phyloP scores from a whole-genome alignment of 768 basidiomycete genomes.

The Boletus edulis region DNA sequence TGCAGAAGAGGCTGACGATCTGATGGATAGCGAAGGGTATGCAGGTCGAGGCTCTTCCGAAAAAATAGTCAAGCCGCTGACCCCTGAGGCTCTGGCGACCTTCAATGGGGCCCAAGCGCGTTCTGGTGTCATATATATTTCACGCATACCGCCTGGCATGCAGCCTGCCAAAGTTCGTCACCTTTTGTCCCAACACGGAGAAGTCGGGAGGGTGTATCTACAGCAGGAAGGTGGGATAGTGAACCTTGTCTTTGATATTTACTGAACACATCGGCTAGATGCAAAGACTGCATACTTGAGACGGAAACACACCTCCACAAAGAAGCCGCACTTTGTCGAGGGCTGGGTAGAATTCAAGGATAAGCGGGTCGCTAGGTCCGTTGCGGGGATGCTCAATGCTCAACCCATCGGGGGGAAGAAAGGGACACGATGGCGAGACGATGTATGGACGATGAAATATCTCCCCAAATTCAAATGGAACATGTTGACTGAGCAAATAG shows the following conservation, averaged over 20 bases:
- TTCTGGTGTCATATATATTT: slow-evolving; percentile 91
- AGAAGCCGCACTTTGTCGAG: slow-evolving; percentile 87
- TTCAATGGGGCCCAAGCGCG: slow-evolving; percentile 72
- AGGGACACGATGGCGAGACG: slow-evolving; percentile 87
- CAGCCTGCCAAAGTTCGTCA: slow-evolving; percentile 94
- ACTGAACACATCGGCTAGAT: slow-evolving; percentile 43
- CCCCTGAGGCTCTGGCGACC: slow-evolving; percentile 68
- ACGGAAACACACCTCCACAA: slow-evolving; percentile 76
- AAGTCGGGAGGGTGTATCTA: slow-evolving; percentile 88
- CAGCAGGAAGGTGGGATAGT: slow-evolving; percentile 77
- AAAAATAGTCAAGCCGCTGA: slow-evolving; percentile 70
- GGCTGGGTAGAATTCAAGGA: slow-evolving; percentile 99
- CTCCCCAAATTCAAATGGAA: slow-evolving; percentile 97
- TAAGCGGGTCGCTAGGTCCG: slow-evolving; percentile 84
- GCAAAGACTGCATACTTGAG: slow-evolving; percentile 84
- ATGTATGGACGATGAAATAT: slow-evolving; percentile 99
- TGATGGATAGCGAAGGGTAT: slow-evolving; percentile 59
- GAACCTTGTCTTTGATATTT: not conserved
- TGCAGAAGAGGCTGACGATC: slow-evolving; percentile 20
- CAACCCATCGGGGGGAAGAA: slow-evolving; percentile 94
- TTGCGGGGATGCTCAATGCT: slow-evolving; percentile 95
- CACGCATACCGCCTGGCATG: slow-evolving; percentile 97
- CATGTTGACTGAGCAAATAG: slow-evolving; percentile 98
- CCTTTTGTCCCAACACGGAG: slow-evolving; percentile 86
- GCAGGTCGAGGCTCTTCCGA: slow-evolving; percentile 39